Evolutionary conservation across 371 early-diverging fungal genomes (phyloP).

Genomic region (Mucor mucedo): DNA sequence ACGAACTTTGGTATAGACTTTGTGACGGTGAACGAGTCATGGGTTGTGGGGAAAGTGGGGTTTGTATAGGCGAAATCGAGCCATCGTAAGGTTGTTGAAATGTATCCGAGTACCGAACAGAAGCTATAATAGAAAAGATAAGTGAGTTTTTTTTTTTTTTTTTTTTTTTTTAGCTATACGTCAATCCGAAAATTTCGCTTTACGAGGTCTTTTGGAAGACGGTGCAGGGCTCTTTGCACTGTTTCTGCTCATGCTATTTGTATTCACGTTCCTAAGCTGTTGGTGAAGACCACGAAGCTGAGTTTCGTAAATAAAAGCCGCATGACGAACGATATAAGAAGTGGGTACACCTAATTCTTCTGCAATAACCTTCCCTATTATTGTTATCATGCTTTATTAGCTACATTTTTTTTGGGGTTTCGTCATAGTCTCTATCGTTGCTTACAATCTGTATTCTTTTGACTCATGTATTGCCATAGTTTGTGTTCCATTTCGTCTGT

Average conservation of each 20-base stretch:
- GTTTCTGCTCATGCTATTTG: slow-evolving; percentile 3
- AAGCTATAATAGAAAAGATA: slow-evolving; percentile 9
- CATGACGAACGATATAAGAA: slow-evolving; percentile 63
- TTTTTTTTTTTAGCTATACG: too few relatives aligned
- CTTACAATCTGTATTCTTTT: slow-evolving; percentile 66
- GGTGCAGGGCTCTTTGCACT: slow-evolving; percentile 23
- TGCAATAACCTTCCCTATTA: slow-evolving; percentile 63
- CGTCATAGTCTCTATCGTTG: not conserved
- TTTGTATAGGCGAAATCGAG: not conserved
- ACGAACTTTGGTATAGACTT: not conserved
- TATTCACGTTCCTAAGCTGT: slow-evolving; percentile 44
- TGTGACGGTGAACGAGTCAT: not conserved
- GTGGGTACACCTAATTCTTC: slow-evolving; percentile 62
- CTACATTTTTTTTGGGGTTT: too few relatives aligned
- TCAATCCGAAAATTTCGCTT: not conserved
- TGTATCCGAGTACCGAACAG: slow-evolving; percentile 22
- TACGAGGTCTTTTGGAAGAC: slow-evolving; percentile 20
- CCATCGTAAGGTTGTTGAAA: slow-evolving; percentile 12
- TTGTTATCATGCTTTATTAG: not conserved
- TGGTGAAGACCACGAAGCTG: slow-evolving; percentile 66
- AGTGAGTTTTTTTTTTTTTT: too few relatives aligned
- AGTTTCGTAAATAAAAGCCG: slow-evolving; percentile 65
- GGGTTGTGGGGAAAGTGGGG: not conserved
- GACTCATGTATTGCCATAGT: slow-evolving; percentile 65
- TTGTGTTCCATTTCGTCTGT: slow-evolving; percentile 69